Evolutionary conservation across 306 rosid genomes (phyloP), one percentile per base, ranked within the genome.

Genomic region (Castanea sativa): DNA sequence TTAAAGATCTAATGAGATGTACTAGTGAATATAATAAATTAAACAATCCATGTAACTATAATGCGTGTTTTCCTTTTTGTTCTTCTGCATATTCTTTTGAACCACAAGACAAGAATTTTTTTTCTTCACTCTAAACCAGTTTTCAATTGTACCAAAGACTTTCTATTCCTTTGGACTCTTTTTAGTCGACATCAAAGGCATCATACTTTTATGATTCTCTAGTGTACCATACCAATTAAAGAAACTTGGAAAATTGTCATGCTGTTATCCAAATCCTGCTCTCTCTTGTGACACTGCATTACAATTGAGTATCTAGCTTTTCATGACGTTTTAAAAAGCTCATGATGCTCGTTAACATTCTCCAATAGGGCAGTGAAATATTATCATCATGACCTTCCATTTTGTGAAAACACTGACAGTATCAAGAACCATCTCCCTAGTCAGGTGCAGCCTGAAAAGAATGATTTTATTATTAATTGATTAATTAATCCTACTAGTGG

Each of bases 311-410:
- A 49, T 49, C 53, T 20, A 57, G 11, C 25, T 57, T 57, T 18
- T 20, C 9, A 57, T n/a, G 25, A 57, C 25, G 10, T 49, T 71
- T 71, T 35, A 21, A 19, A 21, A 19, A 55, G 32, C 65, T 14
- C 63, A 73, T 53, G 55, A 41, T 73, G 57, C 77, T 64, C 69
- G 23, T 68, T 25, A 73, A 78, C 80, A 63, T 83, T 79, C 76
- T 63, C 15, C 38, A 57, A 43, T 5, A 71, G 52, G 68, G 64
- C 49, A n/a, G 20, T n/a, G 15, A 25, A 49, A 72, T 23, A 45
- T 73, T 15, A 19, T 55, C 11, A 25, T 30, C 11, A 25, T 30
- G 29, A 71, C 55, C 49, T 45, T n/a, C 49, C 52, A 33, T 35
- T 43, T 43, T 18, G 30, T 70, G 74, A 49, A 43, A 49, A 70